These are phyloP conservation scores for Aspergillus tamarii DNA, from an alignment of 2,329 filamentous ascomycete genomes.

Conservation along the genomic window DNA sequence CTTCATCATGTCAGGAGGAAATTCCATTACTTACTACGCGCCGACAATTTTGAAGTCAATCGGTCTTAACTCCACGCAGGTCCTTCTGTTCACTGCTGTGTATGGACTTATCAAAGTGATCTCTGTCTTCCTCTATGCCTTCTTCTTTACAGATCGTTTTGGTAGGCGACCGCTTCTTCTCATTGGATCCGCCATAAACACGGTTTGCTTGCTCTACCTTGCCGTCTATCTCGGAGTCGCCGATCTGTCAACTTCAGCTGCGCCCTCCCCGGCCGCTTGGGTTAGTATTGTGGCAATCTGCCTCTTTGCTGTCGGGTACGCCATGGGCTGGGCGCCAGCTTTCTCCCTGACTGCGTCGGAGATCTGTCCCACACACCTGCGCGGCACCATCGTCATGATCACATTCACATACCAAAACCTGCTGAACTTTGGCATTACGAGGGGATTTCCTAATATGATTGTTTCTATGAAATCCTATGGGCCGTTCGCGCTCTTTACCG, in stretches of 20 bases:
- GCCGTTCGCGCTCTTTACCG: constrained; percentile 24
- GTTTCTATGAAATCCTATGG: constrained; percentile 22
- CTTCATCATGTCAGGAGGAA: constrained; percentile 30
- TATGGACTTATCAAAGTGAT: constrained; percentile 24
- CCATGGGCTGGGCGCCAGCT: constrained; percentile 24
- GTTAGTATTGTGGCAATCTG: constrained; percentile 27
- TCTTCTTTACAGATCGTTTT: constrained; percentile 24
- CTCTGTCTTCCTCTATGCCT: constrained; percentile 26
- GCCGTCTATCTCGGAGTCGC: constrained; percentile 21
- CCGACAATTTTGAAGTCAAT: constrained; percentile 25
- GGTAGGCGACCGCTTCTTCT: constrained; percentile 31
- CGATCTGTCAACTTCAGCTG: constrained; percentile 13
- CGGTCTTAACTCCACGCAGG: constrained; percentile 17
- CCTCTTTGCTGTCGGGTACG: constrained; percentile 27
- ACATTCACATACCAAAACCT: constrained; percentile 28
- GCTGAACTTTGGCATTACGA: constrained; percentile 25
- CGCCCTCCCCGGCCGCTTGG: constrained; percentile 20
- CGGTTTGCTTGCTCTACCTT: constrained; percentile 23
- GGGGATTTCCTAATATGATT: constrained; percentile 24
- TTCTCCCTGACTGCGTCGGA: constrained; percentile 27
- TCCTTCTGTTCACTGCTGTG: constrained; percentile 23
- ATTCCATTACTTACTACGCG: constrained; percentile 30
- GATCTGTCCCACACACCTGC: constrained; percentile 24
- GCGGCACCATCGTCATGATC: constrained; percentile 23
- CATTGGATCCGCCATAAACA: constrained; percentile 23